phyloP scores from a whole-genome alignment of 225 moss, liverwort and hornwort genomes.

The Polytrichum commune region DNA sequence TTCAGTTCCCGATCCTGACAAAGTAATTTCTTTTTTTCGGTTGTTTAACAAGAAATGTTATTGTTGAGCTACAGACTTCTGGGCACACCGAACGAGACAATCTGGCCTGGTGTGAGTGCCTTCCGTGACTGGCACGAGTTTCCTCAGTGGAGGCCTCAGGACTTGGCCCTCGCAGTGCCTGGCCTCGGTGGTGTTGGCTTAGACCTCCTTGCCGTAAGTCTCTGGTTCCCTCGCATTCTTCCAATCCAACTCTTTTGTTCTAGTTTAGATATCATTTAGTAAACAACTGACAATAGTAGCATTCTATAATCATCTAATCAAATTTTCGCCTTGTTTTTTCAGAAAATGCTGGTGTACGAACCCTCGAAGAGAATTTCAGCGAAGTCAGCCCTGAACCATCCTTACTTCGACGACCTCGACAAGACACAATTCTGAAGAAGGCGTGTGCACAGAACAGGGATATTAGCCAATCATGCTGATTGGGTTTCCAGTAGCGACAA shows the following conservation, averaged over 20 bases:
- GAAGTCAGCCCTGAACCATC: constrained; percentile 41
- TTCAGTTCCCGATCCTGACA: not conserved
- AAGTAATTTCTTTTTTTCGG: not conserved
- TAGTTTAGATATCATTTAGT: not conserved
- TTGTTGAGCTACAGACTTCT: constrained; percentile 24
- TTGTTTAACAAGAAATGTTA: too few relatives aligned
- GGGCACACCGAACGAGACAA: constrained; percentile 54
- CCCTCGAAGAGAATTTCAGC: constrained; percentile 56
- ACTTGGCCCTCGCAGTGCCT: constrained; percentile 44
- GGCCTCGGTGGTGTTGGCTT: constrained; percentile 36
- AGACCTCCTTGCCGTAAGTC: constrained; percentile 55
- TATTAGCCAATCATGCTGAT: constrained; percentile 44
- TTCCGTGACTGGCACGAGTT: constrained; percentile 73
- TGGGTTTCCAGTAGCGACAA: constrained; percentile 5
- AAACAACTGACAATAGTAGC: too few relatives aligned
- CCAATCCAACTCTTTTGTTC: not conserved
- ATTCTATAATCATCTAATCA: not conserved
- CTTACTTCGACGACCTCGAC: constrained; percentile 48
- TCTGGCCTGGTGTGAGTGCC: constrained; percentile 59
- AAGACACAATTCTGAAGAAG: constrained; percentile 20
- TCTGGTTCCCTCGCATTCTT: not conserved
- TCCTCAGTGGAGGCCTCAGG: constrained; percentile 61
- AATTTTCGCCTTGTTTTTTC: not conserved
- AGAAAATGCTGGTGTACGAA: constrained; percentile 58
- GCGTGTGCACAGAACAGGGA: not conserved